Conservation (phyloP, 345 rosid species). For the Eutrema japonicum region DNA sequence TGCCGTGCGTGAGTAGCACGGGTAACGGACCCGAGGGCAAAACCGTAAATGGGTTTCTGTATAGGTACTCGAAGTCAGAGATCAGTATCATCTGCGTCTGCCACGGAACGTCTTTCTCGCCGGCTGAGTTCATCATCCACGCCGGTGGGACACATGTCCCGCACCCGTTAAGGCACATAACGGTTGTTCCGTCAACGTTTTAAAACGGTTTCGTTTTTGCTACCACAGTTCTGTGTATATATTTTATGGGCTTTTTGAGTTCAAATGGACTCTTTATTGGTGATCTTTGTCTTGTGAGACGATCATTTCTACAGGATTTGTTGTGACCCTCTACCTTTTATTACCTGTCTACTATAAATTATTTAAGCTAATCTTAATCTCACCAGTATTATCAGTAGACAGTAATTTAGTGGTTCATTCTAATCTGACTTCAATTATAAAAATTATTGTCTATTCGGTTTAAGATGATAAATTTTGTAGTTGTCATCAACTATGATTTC, state of each 20-base stretch:
- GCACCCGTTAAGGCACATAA: constrained; percentile 62
- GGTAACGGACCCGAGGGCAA: constrained; percentile 71
- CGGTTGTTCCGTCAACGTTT: constrained; percentile 52
- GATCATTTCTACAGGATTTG: too few species aligned
- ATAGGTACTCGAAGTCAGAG: constrained; percentile 58
- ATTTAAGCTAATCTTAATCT: too few species aligned
- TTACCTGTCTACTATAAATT: too few species aligned
- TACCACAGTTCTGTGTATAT: background rate
- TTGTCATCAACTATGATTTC: too few species aligned
- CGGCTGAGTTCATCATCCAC: constrained; percentile 73
- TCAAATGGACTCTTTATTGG: constrained; percentile 18
- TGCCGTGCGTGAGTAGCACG: constrained; percentile 73
- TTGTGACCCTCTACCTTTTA: too few species aligned
- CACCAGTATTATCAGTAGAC: too few species aligned
- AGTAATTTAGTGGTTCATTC: too few species aligned
- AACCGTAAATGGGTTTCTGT: constrained; percentile 68
- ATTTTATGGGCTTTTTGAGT: background rate
- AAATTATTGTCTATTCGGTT: too few species aligned
- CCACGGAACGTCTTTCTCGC: constrained; percentile 71
- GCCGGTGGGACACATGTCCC: constrained; percentile 65
- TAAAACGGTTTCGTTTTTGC: constrained; percentile 1
- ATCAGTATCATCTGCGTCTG: constrained; percentile 68
- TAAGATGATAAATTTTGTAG: too few species aligned
- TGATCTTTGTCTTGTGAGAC: background rate
- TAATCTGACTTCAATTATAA: too few species aligned